Percentiles rank a stretch among this genome's conserved stretches.
Evolutionary conservation across 345 rosid genomes (phyloP).

Genomic region (Ceriops tagal): DNA sequence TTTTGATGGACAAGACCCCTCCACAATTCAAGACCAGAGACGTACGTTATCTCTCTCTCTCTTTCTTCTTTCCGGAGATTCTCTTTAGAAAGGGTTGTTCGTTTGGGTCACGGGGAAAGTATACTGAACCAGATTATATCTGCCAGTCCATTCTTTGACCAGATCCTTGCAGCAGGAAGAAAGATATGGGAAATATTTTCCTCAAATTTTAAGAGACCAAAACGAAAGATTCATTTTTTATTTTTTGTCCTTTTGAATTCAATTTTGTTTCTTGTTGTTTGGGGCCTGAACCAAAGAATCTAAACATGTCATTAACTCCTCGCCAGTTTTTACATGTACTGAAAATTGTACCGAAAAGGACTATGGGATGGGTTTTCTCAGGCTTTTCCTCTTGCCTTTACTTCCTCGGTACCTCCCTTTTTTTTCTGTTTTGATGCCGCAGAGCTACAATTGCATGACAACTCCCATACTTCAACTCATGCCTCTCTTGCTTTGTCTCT

Average conservation of each 20-base stretch:
- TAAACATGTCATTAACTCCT: constrained; percentile 17
- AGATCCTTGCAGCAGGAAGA: constrained; percentile 45
- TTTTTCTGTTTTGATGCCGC: constrained; percentile 23
- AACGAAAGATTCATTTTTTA: not conserved
- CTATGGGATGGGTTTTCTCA: constrained; percentile 20
- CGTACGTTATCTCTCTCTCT: constrained; percentile 40
- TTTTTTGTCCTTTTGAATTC: constrained; percentile 10
- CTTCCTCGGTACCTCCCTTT: constrained; percentile 19
- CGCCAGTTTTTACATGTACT: constrained; percentile 21
- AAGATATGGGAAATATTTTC: constrained; percentile 12
- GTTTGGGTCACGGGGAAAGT: constrained; percentile 57
- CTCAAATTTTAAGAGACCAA: constrained; percentile 7
- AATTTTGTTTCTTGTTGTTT: constrained; percentile 15
- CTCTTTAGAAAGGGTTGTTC: constrained; percentile 20
- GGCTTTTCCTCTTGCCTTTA: constrained; percentile 10
- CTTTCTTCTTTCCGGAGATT: constrained; percentile 15
- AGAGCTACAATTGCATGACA: constrained; percentile 31
- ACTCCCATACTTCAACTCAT: constrained; percentile 20
- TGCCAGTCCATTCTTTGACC: constrained; percentile 71
- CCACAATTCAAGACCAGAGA: constrained; percentile 62
- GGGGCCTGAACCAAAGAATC: constrained; percentile 27
- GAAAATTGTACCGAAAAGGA: constrained; percentile 23
- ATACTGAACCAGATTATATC: constrained; percentile 45
- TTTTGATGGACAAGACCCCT: constrained; percentile 78
- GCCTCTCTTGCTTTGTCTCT: constrained; percentile 19